Evolutionary conservation across 2,329 filamentous ascomycete genomes (phyloP).

Genomic region (Fusarium napiforme): DNA sequence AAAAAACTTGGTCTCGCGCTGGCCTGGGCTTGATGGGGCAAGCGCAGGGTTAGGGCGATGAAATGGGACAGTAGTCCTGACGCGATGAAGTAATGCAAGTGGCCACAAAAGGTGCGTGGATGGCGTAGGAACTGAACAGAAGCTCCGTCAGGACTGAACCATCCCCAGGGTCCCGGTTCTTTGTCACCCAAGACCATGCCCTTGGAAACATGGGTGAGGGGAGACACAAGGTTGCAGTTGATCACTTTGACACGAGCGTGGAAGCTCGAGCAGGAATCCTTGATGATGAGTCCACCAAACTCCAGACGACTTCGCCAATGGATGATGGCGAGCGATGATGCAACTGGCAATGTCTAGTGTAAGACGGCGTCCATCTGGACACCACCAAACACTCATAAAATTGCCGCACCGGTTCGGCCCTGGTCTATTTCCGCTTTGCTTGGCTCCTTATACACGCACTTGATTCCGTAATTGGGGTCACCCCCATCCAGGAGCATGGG

Average conservation of each 20-base stretch:
- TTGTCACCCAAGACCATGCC: neutral
- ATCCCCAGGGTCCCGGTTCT: neutral
- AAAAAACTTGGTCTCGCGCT: slow-evolving; percentile 9
- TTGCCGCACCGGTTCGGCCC: slow-evolving; percentile 36
- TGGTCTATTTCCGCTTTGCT: slow-evolving; percentile 11
- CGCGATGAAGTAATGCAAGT: slow-evolving; percentile 10
- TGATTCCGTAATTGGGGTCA: slow-evolving; percentile 29
- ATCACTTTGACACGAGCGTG: neutral
- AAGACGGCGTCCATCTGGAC: slow-evolving; percentile 3
- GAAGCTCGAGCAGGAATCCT: neutral
- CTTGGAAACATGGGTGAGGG: neutral
- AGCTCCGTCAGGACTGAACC: slow-evolving; percentile 12
- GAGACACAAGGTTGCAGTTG: neutral
- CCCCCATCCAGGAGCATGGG: slow-evolving; percentile 30
- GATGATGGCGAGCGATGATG: slow-evolving; percentile 16
- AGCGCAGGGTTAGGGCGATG: neutral
- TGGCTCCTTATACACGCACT: slow-evolving; percentile 4
- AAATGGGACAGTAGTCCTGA: slow-evolving; percentile 1
- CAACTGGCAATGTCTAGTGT: slow-evolving; percentile 14
- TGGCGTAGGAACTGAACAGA: slow-evolving; percentile 5
- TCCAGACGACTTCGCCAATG: neutral
- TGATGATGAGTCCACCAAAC: neutral
- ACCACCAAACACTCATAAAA: slow-evolving; percentile 19
- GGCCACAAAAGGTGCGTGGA: slow-evolving; percentile 2
- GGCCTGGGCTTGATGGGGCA: neutral